These are phyloP conservation scores for Scedosporium boydii DNA, from an alignment of 2,329 filamentous ascomycete species.

Conservation along the genomic window DNA sequence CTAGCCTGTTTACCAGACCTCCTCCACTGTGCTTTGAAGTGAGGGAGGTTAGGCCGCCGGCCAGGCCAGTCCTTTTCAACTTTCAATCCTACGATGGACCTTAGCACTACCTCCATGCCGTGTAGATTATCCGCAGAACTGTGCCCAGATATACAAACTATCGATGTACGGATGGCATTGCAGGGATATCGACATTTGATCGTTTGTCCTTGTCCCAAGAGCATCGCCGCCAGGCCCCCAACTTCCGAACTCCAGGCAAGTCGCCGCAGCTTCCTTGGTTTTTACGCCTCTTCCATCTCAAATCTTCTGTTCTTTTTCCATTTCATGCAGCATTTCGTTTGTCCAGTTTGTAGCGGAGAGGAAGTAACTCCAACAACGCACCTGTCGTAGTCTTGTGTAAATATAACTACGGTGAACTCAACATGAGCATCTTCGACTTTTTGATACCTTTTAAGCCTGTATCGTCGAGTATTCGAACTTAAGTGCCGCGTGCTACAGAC, in stretches of 20 bases:
- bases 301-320: not conserved
- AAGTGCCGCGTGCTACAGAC: no score
- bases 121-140: not conserved
- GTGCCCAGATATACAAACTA: not conserved
- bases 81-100: not conserved
- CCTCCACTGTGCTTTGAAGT: not conserved
- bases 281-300: not conserved
- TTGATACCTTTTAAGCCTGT: not conserved
- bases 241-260: not conserved
- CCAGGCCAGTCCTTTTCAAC: not conserved
- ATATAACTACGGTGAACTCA: not conserved
- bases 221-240: not conserved
- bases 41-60: not conserved
- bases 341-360: not conserved
- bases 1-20: no score
- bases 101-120: not conserved
- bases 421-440: not conserved
- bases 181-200: not conserved
- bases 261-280: not conserved
- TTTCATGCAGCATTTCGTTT: not conserved
- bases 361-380: not conserved
- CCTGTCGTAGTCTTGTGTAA: not conserved
- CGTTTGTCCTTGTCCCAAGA: not conserved
- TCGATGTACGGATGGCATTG: not conserved
- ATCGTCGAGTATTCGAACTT: not conserved